Percentiles rank a stretch among this genome's conserved stretches.
phyloP scores from a whole-genome alignment of 257 asterid genomes.

The Solanum tarijense region DNA sequence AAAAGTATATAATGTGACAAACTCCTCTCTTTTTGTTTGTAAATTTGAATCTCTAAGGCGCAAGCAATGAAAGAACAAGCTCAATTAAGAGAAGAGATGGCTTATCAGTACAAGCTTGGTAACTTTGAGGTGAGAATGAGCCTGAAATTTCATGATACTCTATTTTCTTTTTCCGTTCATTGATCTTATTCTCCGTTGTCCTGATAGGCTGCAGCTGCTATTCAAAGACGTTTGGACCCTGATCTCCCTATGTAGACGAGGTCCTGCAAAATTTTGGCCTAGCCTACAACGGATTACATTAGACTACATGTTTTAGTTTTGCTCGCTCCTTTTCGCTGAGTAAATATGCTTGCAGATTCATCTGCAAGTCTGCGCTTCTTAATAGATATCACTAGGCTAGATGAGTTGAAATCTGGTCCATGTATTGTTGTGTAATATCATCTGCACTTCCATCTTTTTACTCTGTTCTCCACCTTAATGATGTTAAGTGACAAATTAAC shows the following conservation, averaged over 20 bases:
- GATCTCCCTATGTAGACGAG: slow-evolving; percentile 52
- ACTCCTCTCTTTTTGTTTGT: background rate
- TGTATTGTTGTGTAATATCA: background rate
- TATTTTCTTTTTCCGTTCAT: background rate
- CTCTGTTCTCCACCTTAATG: background rate
- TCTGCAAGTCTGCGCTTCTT: background rate
- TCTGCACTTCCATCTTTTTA: background rate
- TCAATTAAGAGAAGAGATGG: slow-evolving; percentile 94
- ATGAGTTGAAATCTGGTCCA: background rate
- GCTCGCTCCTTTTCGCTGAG: background rate
- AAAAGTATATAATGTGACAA: background rate
- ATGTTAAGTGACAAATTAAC: background rate
- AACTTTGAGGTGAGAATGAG: slow-evolving; percentile 61
- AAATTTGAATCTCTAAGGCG: slow-evolving; percentile 31
- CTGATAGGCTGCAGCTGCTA: slow-evolving; percentile 93
- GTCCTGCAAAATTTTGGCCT: background rate
- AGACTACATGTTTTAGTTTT: background rate
- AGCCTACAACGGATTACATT: background rate
- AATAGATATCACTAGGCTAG: background rate
- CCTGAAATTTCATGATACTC: background rate
- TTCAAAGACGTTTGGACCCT: slow-evolving; percentile 91
- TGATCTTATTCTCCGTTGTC: background rate
- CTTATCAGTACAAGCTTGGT: slow-evolving; percentile 87
- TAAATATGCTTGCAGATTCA: background rate
- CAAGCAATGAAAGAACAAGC: slow-evolving; percentile 99